A percentile compares a stretch with the other conserved stretches of the same genome.
phyloP scores from a whole-genome alignment of 2,329 filamentous ascomycete genomes.

The Juglanconis sp. region DNA sequence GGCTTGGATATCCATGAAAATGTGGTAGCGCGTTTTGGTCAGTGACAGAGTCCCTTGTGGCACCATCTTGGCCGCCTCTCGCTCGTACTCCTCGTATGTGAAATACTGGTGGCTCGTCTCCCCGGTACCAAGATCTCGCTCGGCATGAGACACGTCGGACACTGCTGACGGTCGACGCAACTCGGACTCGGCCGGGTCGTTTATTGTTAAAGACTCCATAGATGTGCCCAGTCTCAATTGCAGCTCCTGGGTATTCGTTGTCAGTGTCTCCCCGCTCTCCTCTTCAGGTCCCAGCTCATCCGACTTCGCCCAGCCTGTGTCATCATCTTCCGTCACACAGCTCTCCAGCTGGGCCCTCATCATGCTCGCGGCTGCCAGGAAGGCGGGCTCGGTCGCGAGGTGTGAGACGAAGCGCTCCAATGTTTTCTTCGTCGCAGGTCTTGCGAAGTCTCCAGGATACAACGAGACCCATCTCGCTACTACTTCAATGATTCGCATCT shows the following conservation, averaged over 20 bases:
- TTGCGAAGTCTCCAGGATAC: constrained; percentile 92
- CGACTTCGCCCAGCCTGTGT: constrained; percentile 85
- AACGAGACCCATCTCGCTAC: constrained; percentile 84
- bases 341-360: constrained; percentile 75
- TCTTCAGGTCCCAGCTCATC: constrained; percentile 54
- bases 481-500: constrained; percentile 79
- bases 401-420: constrained; percentile 73
- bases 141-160: constrained; percentile 38
- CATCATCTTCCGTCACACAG: constrained; percentile 77
- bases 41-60: constrained; percentile 67
- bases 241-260: constrained; percentile 26
- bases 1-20: constrained; percentile 82
- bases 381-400: constrained; percentile 75
- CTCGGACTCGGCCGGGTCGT: constrained; percentile 34
- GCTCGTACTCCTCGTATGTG: constrained; percentile 75
- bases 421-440: constrained; percentile 66
- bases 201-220: constrained; percentile 46
- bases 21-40: constrained; percentile 83
- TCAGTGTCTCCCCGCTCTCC: constrained; percentile 34
- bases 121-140: constrained; percentile 34
- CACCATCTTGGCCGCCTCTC: constrained; percentile 69
- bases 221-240: constrained; percentile 39
- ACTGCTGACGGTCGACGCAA: constrained; percentile 43
- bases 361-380: constrained; percentile 79
- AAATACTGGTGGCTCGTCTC: constrained; percentile 55